phyloP scores from a whole-genome alignment of 2,329 filamentous ascomycete species.

The Fusarium liriodendri region DNA sequence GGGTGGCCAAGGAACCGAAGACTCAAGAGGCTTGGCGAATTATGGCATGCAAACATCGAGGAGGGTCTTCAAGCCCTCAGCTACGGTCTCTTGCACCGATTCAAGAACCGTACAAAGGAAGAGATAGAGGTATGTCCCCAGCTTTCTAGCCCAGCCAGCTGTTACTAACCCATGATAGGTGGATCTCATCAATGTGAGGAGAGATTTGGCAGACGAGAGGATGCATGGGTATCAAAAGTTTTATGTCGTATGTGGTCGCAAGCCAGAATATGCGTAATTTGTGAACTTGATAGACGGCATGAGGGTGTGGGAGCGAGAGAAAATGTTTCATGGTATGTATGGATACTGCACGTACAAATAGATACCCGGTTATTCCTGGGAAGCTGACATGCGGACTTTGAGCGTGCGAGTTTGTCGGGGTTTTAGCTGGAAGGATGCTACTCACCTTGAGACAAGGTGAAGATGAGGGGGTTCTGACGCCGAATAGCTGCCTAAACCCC shows the following conservation, averaged over 20 bases:
- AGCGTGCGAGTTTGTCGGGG: not conserved
- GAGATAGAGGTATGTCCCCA: not conserved
- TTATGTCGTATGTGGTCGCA: constrained; percentile 2
- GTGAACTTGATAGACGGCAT: not conserved
- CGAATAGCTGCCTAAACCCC: not conserved
- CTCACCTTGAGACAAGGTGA: not conserved
- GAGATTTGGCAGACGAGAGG: not conserved
- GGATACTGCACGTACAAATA: not conserved
- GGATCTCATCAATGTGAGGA: not conserved
- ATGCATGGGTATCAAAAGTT: constrained; percentile 1
- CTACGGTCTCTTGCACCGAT: not conserved
- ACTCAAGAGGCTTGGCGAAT: not conserved
- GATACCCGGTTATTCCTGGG: not conserved
- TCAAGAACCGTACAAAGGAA: not conserved
- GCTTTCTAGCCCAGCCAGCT: not conserved
- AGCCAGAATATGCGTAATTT: not conserved
- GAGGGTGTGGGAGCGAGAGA: not conserved
- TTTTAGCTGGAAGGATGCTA: not conserved
- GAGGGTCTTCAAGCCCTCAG: constrained; percentile 1
- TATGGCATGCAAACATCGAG: not conserved
- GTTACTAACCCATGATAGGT: not conserved
- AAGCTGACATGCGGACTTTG: not conserved
- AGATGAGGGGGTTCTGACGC: not conserved
- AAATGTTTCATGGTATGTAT: not conserved
- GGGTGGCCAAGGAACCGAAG: not conserved